Percentiles rank a stretch among this genome's conserved stretches.
Evolutionary conservation across 352 stramenopile species (phyloP).

Genomic region (Globisporangium nodosum): DNA sequence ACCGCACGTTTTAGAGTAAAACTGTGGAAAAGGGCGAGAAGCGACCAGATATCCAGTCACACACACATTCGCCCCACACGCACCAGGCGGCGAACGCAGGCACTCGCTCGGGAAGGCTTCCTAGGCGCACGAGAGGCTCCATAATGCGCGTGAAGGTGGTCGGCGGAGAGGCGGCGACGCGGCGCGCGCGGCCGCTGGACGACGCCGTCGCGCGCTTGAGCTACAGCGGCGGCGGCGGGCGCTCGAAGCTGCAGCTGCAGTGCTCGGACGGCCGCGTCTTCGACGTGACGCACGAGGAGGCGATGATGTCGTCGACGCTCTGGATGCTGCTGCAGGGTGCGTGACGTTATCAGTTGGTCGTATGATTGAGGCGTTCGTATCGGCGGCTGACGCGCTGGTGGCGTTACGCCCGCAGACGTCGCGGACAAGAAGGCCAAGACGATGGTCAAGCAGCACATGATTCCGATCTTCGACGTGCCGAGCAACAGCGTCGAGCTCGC

Average conservation of each 20-base stretch:
- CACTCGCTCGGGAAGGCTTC: background rate
- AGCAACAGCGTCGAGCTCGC: constrained; percentile 65
- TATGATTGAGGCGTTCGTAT: background rate
- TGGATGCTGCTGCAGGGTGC: constrained; percentile 73
- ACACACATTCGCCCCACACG: background rate
- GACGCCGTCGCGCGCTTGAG: constrained; percentile 5
- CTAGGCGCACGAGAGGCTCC: background rate
- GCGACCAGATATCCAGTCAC: background rate
- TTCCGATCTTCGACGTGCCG: constrained; percentile 71
- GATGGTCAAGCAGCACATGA: constrained; percentile 55
- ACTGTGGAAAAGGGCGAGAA: background rate
- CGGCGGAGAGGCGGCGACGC: constrained; percentile 4
- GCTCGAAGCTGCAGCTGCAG: constrained; percentile 70
- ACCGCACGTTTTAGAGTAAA: background rate
- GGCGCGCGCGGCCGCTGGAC: background rate
- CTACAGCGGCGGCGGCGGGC: constrained; percentile 9
- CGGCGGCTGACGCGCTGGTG: background rate
- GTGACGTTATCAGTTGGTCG: background rate
- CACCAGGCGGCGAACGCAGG: background rate
- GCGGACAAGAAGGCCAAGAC: constrained; percentile 44
- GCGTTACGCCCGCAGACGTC: constrained; percentile 24
- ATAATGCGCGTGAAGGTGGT: constrained; percentile 10
- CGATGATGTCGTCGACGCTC: constrained; percentile 84
- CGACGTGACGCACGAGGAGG: constrained; percentile 74
- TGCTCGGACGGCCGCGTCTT: constrained; percentile 64